phyloP scores from a whole-genome alignment of 2,329 filamentous ascomycete species.

The Diaporthe longicolla region DNA sequence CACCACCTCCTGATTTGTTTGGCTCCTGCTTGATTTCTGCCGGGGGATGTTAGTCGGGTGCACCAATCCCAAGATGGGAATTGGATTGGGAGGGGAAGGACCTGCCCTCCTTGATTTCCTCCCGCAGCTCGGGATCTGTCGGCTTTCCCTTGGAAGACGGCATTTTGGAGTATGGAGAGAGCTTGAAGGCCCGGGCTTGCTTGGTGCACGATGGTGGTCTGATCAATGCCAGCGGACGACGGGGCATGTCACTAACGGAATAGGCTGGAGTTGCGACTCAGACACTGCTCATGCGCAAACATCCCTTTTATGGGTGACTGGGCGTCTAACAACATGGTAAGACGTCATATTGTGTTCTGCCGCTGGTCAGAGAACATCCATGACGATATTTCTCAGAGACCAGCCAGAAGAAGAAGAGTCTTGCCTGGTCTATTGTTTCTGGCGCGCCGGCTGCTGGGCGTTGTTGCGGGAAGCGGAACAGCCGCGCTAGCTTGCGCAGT shows the following conservation, averaged over 20 bases:
- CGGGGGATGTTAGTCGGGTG: not conserved
- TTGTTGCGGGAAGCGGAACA: not conserved
- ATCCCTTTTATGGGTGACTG: conserved; percentile 12
- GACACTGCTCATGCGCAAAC: conserved; percentile 7
- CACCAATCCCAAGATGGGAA: not conserved
- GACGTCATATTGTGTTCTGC: not conserved
- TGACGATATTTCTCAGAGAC: conserved; percentile 5
- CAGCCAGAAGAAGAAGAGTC: not conserved
- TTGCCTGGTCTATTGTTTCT: not conserved
- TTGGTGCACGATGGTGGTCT: conserved; percentile 15
- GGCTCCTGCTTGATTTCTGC: conserved; percentile 59
- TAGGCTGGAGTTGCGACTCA: not conserved
- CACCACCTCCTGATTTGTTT: conserved; percentile 57
- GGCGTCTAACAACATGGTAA: not conserved
- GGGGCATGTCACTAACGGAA: conserved; percentile 22
- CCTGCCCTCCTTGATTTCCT: conserved; percentile 56
- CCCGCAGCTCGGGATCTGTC: conserved; percentile 56
- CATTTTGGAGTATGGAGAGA: conserved; percentile 47
- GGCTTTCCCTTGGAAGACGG: conserved; percentile 58
- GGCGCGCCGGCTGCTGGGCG: not conserved
- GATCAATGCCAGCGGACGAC: conserved; percentile 4
- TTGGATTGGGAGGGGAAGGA: not conserved
- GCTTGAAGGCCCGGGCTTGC: not conserved
- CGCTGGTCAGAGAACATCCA: conserved; percentile 20
- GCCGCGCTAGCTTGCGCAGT: conserved; percentile 6